A percentile compares a stretch with the other conserved stretches of the same genome.
Conservation (phyloP, 768 basidiomycete species). For the Trametopsis cervina region DNA sequence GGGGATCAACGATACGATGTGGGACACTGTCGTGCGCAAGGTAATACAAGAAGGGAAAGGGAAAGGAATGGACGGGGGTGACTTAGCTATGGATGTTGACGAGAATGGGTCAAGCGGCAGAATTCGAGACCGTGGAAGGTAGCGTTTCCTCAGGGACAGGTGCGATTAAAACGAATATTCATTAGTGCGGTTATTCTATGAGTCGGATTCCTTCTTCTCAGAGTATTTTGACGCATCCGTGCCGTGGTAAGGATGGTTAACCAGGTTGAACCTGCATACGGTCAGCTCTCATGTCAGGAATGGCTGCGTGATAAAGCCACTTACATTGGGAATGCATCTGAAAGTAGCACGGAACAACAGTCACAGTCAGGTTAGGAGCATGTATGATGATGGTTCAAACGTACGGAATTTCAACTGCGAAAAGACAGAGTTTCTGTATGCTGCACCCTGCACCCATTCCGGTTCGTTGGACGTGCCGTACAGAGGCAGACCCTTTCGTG, state of each 20-base stretch:
- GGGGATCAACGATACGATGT: conserved; percentile 90
- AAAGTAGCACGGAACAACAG: conserved; percentile 11
- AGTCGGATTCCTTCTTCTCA: conserved; percentile 20
- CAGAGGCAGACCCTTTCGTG: conserved; percentile 72
- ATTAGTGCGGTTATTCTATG: conserved; percentile 3
- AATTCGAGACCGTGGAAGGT: not conserved
- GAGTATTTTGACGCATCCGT: conserved; percentile 76
- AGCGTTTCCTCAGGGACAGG: not conserved
- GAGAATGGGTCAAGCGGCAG: conserved; percentile 5
- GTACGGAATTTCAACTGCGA: conserved; percentile 90
- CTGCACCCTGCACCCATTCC: conserved; percentile 79
- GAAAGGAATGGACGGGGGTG: conserved; percentile 18
- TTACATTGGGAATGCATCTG: conserved; percentile 74
- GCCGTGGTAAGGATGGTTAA: conserved; percentile 85
- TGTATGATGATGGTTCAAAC: conserved; percentile 18
- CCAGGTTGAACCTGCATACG: conserved; percentile 80
- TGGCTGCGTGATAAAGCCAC: conserved; percentile 17
- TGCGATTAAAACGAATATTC: not conserved
- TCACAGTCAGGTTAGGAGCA: not conserved
- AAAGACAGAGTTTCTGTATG: conserved; percentile 83
- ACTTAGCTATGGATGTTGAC: conserved; percentile 10
- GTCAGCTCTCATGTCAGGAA: conserved; percentile 10
- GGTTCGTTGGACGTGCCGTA: conserved; percentile 83
- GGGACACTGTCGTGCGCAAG: conserved; percentile 76
- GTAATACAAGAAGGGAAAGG: conserved; percentile 37